Evolutionary conservation across 345 rosid species (phyloP), one percentile per base, ranked within the genome.

Genomic region (Turritis glabra): DNA sequence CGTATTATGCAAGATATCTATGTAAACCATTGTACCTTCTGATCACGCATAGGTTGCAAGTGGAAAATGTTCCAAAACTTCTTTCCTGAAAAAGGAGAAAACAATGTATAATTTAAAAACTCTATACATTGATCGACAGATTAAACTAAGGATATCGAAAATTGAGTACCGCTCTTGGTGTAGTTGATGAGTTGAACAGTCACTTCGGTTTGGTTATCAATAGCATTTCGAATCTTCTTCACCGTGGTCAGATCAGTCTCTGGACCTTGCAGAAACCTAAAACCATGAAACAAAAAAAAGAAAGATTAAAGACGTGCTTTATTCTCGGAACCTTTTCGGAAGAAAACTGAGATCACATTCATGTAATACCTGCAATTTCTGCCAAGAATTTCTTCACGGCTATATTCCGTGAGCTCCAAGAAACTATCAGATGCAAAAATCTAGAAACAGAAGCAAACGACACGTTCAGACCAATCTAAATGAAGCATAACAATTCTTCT

Each of bases 11-110:
- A 73, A 44, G 71, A 5, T 41, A 38, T 3, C 5, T 23, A 52
- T n/a, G 17, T 65, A 19, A 27, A 27, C 56, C 50, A 52, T 35
- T 64, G 18, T 75, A 92, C 98, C 96, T 94, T 94, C 61, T 91
- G 98, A 80, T 94, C 98, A 82, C 98, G 98, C 98, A 94, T 94
- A 77, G 98, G 97, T 83, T 94, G 98, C 57, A 94, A 80, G 82
- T 94, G 98, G 84, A 94, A 94, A 74, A 94, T 80, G 81, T 91
- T 94, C 98, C 98, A 94, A 75, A 94, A 94, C 83, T 94, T 94
- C 80, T 91, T 94, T n/a, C 98, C 98, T 94, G 83, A 11, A 47
- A 77, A 14, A 54, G 40, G 29, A 11, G 8, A 67, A 48, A 54
- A 2, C 22, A 59, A 51, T 19, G 17, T 48, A 0, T 12, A 32